phyloP scores from a whole-genome alignment of 345 rosid species.

The Jatropha curcas region DNA sequence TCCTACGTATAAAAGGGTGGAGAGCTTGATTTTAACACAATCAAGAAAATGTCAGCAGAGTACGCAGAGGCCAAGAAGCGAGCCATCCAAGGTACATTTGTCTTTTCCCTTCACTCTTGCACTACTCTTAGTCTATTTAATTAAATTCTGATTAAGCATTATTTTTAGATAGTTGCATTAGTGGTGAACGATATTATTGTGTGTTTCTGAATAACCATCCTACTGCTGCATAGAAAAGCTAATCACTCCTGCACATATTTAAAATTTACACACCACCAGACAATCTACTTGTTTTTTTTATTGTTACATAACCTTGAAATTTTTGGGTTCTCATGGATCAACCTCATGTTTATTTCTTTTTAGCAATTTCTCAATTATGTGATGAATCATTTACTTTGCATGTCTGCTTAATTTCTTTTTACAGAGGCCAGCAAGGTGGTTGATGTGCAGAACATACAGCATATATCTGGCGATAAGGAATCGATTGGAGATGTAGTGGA shows the following conservation, averaged over 20 bases:
- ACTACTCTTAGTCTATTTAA: too few relatives aligned
- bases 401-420: conserved; percentile 22
- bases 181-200: neutral
- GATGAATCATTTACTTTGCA: neutral
- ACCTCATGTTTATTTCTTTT: neutral
- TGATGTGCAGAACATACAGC: conserved; percentile 54
- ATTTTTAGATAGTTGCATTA: too few relatives aligned
- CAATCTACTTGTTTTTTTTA: too few relatives aligned
- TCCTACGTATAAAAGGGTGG: conserved; percentile 40
- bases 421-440: conserved; percentile 52
- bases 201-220: neutral
- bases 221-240: neutral
- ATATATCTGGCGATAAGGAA: conserved; percentile 52
- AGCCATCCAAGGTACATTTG: conserved; percentile 54
- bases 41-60: conserved; percentile 52
- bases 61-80: conserved; percentile 72
- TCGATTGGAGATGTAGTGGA: conserved; percentile 44
- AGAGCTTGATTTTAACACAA: conserved; percentile 48
- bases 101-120: neutral
- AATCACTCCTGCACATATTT: neutral
- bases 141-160: too few relatives aligned
- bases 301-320: too few relatives aligned
- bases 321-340: neutral
- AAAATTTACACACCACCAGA: neutral
- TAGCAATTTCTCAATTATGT: neutral